Percentiles rank a stretch among this genome's conserved stretches.
phyloP scores from a whole-genome alignment of 1,139 yeast genomes.

The Candida anutae region DNA sequence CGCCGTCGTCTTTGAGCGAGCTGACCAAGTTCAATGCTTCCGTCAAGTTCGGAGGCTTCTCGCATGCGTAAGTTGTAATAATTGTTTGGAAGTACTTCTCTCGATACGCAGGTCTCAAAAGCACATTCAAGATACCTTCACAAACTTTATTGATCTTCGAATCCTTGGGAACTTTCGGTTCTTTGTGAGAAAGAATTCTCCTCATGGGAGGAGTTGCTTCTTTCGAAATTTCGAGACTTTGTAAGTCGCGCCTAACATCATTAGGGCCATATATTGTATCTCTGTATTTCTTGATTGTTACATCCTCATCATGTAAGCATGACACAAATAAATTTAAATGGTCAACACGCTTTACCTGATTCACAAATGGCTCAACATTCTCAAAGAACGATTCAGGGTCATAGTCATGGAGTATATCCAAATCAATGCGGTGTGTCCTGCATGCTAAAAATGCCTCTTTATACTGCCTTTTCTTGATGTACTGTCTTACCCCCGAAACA shows the following conservation, averaged over 20 bases:
- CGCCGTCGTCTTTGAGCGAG: conserved; percentile 34
- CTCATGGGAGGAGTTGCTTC: conserved; percentile 5
- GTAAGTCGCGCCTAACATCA: conserved; percentile 3
- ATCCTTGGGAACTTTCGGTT: conserved; percentile 26
- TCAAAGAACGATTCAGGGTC: conserved; percentile 60
- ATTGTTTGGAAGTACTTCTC: conserved; percentile 65
- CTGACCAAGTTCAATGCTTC: conserved; percentile 66
- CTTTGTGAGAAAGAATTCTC: conserved; percentile 24
- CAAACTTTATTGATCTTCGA: conserved; percentile 77
- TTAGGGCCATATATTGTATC: conserved; percentile 46
- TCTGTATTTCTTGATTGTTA: conserved; percentile 69
- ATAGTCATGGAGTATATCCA: conserved; percentile 86
- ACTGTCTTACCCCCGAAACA: conserved; percentile 68
- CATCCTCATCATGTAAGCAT: conserved; percentile 82
- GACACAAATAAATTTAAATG: conserved; percentile 83
- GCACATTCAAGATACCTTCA: conserved; percentile 53
- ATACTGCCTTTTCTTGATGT: conserved; percentile 52
- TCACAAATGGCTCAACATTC: conserved; percentile 62
- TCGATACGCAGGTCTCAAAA: conserved; percentile 46
- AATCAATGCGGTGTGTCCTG: conserved; percentile 84
- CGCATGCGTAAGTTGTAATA: conserved; percentile 88
- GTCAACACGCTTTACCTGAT: conserved; percentile 64
- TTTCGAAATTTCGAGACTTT: conserved; percentile 2
- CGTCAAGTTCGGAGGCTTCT: conserved; percentile 75
- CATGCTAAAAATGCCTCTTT: conserved; percentile 71